Evolutionary conservation across 164 flowering plant genomes (phyloP).

Genomic region (Sextonia rubra): DNA sequence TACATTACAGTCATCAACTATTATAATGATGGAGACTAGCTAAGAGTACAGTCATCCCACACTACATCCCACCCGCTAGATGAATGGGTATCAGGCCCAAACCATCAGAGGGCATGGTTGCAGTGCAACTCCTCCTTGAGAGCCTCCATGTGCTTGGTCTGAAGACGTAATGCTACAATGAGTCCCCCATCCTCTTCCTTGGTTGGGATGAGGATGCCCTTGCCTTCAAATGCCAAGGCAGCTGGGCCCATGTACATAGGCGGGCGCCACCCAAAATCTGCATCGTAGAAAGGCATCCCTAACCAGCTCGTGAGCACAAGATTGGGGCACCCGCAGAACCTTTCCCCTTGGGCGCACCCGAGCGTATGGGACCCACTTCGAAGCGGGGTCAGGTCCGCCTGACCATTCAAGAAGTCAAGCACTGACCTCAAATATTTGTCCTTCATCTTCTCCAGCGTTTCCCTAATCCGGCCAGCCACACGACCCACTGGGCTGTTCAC

Average conservation of each 20-base stretch:
- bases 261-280: constrained; percentile 46
- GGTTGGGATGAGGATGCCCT: constrained; percentile 25
- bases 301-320: constrained; percentile 28
- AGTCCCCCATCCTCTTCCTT: constrained; percentile 35
- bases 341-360: background rate
- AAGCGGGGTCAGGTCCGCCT: constrained; percentile 45
- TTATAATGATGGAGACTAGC: too few relatives aligned
- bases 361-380: constrained; percentile 47
- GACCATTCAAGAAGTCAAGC: constrained; percentile 53
- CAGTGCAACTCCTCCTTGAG: constrained; percentile 36
- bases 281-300: constrained; percentile 17
- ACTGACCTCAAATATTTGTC: constrained; percentile 53
- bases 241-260: constrained; percentile 40
- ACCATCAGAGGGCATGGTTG: background rate
- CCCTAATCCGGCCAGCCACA: constrained; percentile 38
- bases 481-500: constrained; percentile 17
- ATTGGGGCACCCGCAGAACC: constrained; percentile 33
- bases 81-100: too few relatives aligned
- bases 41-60: too few relatives aligned
- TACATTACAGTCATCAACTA: too few relatives aligned
- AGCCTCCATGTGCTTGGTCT: constrained; percentile 26
- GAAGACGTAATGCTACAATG: constrained; percentile 23
- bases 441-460: constrained; percentile 39
- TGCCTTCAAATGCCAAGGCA: constrained; percentile 26
- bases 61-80: too few relatives aligned